Base-by-base conservation (phyloP, 2,329 filamentous ascomycete species). In the Aspergillus candidus region DNA sequence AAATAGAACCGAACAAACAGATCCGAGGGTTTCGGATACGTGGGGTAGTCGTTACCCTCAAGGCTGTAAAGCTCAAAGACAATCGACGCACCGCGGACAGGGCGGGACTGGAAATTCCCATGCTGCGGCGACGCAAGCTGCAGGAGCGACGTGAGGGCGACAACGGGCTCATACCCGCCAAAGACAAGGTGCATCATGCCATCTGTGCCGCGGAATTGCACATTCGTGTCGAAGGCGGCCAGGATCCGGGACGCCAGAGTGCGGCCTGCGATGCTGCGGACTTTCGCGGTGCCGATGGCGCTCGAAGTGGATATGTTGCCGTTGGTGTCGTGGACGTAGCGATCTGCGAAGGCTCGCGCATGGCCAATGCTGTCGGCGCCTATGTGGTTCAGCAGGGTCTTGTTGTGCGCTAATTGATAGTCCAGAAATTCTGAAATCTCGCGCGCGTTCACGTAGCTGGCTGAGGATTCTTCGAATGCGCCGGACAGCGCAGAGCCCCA, bases 1-100 rank as follows among this genome's bases (percentile, higher is more conserved):
- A 77, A 74, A 44, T 72, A 65, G 57, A 82, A 79, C 14, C 75
- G 71, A 27, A 82, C 72, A 59, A 65, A 77, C 33, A 82, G 67
- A 15, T 79, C 67, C 27, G 58, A 58, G 3, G 64, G 57, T 0
- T 55, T 54, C 0, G 73, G 72, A 43, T 73, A 75, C 32, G 56
- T 50, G 0, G 56, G 55, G 15, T 57, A 53, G 18, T 50, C 45
- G 36, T 65, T 61, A 31, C 52, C 55, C 11, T 63, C 61, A 35
- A 66, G 58, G 44, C 70, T 72, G 58, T 71, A 77, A 10, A 80
- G 64, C 53, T 80, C 77, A 41, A 79, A 73, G 6, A 73, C 63
- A 38, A 76, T 65, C 3, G 72, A 72, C 6, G 72, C 70, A 4
- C 72, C 76, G 30, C 62, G 71, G 11, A 66, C 61, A 0, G 76